Evolutionary conservation across 2,329 filamentous ascomycete genomes (phyloP).

Genomic region (Didymellaceae sp.): DNA sequence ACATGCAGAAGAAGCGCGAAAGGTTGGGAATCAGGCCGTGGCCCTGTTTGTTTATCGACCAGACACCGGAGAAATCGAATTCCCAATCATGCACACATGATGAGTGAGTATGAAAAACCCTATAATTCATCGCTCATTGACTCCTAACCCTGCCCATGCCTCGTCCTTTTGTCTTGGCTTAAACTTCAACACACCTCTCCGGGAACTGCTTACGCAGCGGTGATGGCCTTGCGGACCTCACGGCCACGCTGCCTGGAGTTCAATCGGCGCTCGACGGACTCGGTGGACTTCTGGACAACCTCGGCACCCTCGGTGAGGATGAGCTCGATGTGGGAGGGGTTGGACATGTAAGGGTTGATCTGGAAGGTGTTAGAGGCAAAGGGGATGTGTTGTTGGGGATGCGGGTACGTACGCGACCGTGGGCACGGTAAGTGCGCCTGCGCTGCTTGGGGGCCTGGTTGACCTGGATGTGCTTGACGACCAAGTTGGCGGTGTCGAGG

Average conservation of each 20-base stretch:
- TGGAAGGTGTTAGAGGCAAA: slow-evolving; percentile 51
- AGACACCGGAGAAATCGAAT: slow-evolving; percentile 48
- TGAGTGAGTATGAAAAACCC: slow-evolving; percentile 45
- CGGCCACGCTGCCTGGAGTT: slow-evolving; percentile 90
- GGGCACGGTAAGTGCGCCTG: slow-evolving; percentile 98
- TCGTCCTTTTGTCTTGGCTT: slow-evolving; percentile 36
- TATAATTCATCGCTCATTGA: slow-evolving; percentile 51
- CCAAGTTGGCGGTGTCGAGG: slow-evolving; percentile 85
- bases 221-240: slow-evolving; percentile 67
- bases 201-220: slow-evolving; percentile 55
- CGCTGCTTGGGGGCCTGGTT: slow-evolving; percentile 99
- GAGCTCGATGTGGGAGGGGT: slow-evolving; percentile 99
- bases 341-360: slow-evolving; percentile 99
- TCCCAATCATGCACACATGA: slow-evolving; percentile 49
- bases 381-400: neutral
- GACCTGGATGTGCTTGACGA: slow-evolving; percentile 99
- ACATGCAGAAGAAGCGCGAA: slow-evolving; percentile 17
- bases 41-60: slow-evolving; percentile 46
- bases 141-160: slow-evolving; percentile 48
- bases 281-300: slow-evolving; percentile 87
- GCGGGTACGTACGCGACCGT: slow-evolving; percentile 88
- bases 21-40: slow-evolving; percentile 42
- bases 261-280: slow-evolving; percentile 74
- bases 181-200: slow-evolving; percentile 25
- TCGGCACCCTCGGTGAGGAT: slow-evolving; percentile 99